Evolutionary conservation across 768 basidiomycete species (phyloP).

Genomic region (Phallus indusiatus): DNA sequence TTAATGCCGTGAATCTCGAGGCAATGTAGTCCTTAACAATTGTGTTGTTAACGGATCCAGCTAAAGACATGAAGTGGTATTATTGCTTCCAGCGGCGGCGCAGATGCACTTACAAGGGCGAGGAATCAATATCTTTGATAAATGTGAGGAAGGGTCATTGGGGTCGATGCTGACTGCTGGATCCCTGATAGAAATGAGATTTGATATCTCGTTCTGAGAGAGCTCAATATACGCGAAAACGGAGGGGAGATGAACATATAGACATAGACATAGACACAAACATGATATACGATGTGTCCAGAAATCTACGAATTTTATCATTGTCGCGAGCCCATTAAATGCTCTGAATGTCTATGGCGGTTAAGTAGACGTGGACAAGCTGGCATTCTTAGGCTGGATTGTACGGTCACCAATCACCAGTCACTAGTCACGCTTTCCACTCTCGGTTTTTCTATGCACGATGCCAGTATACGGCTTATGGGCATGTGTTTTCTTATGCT

Average conservation of each 20-base stretch:
- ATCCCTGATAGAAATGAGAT: conserved; percentile 48
- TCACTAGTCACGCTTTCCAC: background rate
- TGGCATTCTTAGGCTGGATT: background rate
- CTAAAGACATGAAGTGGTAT: conserved; percentile 24
- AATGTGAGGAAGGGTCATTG: conserved; percentile 53
- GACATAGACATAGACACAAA: background rate
- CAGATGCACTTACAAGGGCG: conserved; percentile 49
- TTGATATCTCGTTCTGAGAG: conserved; percentile 39
- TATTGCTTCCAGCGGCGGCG: conserved; percentile 5
- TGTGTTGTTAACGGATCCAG: conserved; percentile 70
- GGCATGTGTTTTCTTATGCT: conserved; percentile 32
- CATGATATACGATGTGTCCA: background rate
- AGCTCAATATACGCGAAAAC: conserved; percentile 30
- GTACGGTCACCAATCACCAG: background rate
- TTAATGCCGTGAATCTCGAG: conserved; percentile 55
- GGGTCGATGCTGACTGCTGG: conserved; percentile 62
- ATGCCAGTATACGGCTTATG: conserved; percentile 81
- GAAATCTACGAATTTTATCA: background rate
- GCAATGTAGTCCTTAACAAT: conserved; percentile 75
- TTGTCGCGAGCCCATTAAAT: background rate
- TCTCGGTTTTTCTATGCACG: background rate
- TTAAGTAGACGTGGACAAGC: background rate
- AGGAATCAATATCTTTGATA: conserved; percentile 82
- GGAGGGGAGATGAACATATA: conserved; percentile 9
- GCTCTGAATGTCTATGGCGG: conserved; percentile 1